Evolutionary conservation across 148 eudicot genomes (phyloP).

Genomic region (Vaccinium darrowii): DNA sequence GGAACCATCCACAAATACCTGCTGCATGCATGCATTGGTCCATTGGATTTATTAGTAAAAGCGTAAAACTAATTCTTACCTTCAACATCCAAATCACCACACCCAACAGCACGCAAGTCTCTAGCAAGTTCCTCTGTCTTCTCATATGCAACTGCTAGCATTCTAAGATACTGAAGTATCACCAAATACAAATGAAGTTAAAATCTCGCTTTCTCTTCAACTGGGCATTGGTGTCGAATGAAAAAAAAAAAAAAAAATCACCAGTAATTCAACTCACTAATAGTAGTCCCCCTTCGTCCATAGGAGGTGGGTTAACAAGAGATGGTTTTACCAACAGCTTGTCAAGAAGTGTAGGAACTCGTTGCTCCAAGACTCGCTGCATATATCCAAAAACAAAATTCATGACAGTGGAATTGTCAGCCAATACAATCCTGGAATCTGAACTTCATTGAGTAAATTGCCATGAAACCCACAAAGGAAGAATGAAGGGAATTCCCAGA

Average conservation of each 20-base stretch:
- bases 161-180: slow-evolving; percentile 82
- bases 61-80: slow-evolving; percentile 38
- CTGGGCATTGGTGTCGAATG: neutral
- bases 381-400: slow-evolving; percentile 23
- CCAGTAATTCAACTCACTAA: slow-evolving; percentile 59
- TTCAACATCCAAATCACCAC: slow-evolving; percentile 99
- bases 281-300: slow-evolving; percentile 88
- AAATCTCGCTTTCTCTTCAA: slow-evolving; percentile 3
- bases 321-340: slow-evolving; percentile 86
- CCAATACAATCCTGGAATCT: slow-evolving; percentile 11
- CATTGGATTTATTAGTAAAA: neutral
- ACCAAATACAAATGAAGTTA: slow-evolving; percentile 18
- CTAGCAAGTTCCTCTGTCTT: slow-evolving; percentile 95
- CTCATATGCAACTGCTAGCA: slow-evolving; percentile 98
- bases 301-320: slow-evolving; percentile 77
- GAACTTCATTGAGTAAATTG: neutral
- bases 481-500: neutral
- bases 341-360: slow-evolving; percentile 91
- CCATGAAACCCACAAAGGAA: slow-evolving; percentile 4
- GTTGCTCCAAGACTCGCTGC: slow-evolving; percentile 96
- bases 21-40: neutral
- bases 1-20: neutral
- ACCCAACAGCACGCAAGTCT: slow-evolving; percentile 88
- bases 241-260: slow-evolving; percentile 12
- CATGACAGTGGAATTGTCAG: slow-evolving; percentile 5